Evolutionary conservation across 2,329 filamentous ascomycete species (phyloP).

Genomic region (Tolypocladium capitatum): DNA sequence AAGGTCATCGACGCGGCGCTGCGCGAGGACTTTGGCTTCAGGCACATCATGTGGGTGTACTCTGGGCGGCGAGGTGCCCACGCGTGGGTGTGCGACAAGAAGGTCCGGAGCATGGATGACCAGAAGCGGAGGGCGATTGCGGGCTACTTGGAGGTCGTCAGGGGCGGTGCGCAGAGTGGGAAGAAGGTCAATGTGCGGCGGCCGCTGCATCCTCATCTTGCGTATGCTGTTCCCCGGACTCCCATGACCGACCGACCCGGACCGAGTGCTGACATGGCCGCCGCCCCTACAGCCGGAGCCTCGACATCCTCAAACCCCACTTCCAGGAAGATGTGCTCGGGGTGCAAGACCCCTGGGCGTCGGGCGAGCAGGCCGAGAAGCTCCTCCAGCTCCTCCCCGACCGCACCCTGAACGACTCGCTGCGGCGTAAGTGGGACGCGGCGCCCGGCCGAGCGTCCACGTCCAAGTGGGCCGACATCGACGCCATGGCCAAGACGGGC

Average conservation of each 20-base stretch:
- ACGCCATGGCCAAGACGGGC: conserved; percentile 66
- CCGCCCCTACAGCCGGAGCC: conserved; percentile 50
- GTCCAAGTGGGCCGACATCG: conserved; percentile 90
- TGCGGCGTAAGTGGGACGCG: conserved; percentile 85
- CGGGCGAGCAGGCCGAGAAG: conserved; percentile 56
- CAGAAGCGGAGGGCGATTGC: conserved; percentile 73
- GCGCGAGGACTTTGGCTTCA: conserved; percentile 89
- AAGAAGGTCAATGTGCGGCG: conserved; percentile 77
- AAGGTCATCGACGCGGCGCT: conserved; percentile 81
- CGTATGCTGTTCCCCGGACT: conserved; percentile 30
- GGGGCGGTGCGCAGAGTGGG: conserved; percentile 70
- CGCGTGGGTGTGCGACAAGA: conserved; percentile 94
- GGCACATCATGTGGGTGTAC: conserved; percentile 97
- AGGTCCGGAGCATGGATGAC: conserved; percentile 74
- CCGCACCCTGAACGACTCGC: conserved; percentile 57
- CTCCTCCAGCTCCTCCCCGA: conserved; percentile 81
- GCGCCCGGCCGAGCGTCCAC: conserved; percentile 62
- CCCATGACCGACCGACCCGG: too few species aligned
- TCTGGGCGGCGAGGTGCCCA: conserved; percentile 92
- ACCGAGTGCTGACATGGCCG: conserved; percentile 8
- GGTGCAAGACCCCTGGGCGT: conserved; percentile 75
- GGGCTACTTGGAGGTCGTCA: conserved; percentile 81
- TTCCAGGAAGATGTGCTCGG: conserved; percentile 74
- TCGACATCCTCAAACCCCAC: conserved; percentile 70
- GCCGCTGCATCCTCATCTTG: conserved; percentile 80